Evolutionary conservation across 1,139 yeast genomes (phyloP).

Genomic region (Suhomyces maxii): DNA sequence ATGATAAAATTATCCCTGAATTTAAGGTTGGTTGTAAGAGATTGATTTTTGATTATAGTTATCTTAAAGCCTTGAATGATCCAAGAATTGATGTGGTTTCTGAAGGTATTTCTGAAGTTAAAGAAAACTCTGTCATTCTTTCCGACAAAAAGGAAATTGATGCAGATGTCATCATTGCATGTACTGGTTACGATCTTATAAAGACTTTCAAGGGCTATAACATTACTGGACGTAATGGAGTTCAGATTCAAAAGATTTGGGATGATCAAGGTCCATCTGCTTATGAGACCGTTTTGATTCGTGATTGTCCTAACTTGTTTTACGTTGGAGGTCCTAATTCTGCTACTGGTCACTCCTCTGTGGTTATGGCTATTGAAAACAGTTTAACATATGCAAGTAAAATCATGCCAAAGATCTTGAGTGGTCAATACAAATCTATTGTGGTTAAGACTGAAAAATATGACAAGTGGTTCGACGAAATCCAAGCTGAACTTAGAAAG

Average conservation of each 20-base stretch:
- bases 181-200: conserved; percentile 40
- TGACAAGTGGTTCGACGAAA: conserved; percentile 34
- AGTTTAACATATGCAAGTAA: conserved; percentile 27
- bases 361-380: conserved; percentile 44
- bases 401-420: conserved; percentile 29
- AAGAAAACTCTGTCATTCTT: conserved; percentile 31
- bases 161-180: conserved; percentile 46
- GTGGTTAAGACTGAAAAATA: conserved; percentile 35
- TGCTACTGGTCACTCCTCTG: conserved; percentile 48
- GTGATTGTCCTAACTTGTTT: conserved; percentile 41
- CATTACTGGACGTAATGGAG: conserved; percentile 30
- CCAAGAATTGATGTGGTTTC: conserved; percentile 30
- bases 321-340: conserved; percentile 44
- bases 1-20: conserved; percentile 35
- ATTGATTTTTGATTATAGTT: conserved; percentile 39
- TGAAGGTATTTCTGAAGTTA: conserved; percentile 28
- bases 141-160: conserved; percentile 30
- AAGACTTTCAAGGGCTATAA: conserved; percentile 22
- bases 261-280: conserved; percentile 34
- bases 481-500: conserved; percentile 28
- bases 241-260: conserved; percentile 27
- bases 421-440: conserved; percentile 32
- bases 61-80: conserved; percentile 36
- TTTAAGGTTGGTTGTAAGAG: conserved; percentile 48
- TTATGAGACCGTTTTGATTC: conserved; percentile 35